phyloP scores from a whole-genome alignment of 306 rosid species.

The Alnus glutinosa region DNA sequence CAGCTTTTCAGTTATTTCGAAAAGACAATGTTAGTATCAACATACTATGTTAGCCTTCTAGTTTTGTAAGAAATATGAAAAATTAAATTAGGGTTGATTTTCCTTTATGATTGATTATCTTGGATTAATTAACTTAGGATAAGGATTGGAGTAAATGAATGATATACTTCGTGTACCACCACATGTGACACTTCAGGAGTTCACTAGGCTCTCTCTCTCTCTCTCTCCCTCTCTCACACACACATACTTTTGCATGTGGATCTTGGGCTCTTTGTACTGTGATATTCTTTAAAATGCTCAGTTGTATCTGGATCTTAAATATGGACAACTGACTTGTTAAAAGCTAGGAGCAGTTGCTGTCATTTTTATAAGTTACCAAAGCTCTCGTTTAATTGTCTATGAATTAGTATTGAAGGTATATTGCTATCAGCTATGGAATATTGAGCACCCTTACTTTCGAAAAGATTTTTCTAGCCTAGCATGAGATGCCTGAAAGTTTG shows the following conservation, averaged over 20 bases:
- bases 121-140: slow-evolving; percentile 4
- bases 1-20: no score
- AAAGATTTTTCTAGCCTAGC: neutral
- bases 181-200: slow-evolving; percentile 14
- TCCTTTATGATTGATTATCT: neutral
- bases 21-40: no score
- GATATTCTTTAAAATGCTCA: slow-evolving; percentile 9
- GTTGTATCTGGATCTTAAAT: slow-evolving; percentile 6
- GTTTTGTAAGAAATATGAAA: slow-evolving; percentile 17
- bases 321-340: neutral
- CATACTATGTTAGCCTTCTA: neutral
- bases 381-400: neutral
- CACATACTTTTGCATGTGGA: neutral
- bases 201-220: neutral
- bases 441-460: neutral
- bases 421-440: neutral
- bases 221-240: no score
- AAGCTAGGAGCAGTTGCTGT: neutral
- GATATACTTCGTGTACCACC: neutral
- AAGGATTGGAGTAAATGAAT: neutral
- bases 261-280: neutral
- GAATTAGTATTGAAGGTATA: neutral
- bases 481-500: neutral
- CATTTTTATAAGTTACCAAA: neutral
- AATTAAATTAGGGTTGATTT: neutral